phyloP scores from a whole-genome alignment of 176 grass and related monocot genomes.

The Aegilops speltoides region DNA sequence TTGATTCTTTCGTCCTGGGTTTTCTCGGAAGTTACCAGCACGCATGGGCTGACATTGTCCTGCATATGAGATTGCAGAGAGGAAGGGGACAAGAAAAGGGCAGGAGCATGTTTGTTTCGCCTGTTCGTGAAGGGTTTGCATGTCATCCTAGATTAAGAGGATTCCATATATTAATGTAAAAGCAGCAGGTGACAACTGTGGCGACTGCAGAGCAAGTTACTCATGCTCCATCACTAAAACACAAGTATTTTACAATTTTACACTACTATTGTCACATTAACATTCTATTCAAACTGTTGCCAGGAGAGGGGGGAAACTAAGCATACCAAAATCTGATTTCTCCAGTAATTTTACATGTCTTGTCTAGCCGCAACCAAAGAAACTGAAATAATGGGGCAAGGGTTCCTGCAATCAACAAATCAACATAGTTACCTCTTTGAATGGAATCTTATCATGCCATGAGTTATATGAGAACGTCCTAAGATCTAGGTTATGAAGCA shows the following conservation, averaged over 20 bases:
- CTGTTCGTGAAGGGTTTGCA: neutral
- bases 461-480: neutral
- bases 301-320: constrained; percentile 14
- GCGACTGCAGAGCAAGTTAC: constrained; percentile 25
- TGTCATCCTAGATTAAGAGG: constrained; percentile 8
- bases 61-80: constrained; percentile 38
- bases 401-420: constrained; percentile 33
- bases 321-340: constrained; percentile 53
- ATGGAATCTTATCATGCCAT: constrained; percentile 7
- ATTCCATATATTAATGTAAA: constrained; percentile 15
- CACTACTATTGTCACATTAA: constrained; percentile 47
- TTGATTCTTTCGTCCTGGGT: constrained; percentile 19
- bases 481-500: neutral
- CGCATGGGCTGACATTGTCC: constrained; percentile 16
- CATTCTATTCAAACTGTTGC: constrained; percentile 35
- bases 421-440: neutral
- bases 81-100: constrained; percentile 13
- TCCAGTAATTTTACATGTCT: constrained; percentile 53
- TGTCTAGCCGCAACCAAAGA: constrained; percentile 42
- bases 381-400: constrained; percentile 18
- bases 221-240: constrained; percentile 37
- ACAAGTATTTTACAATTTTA: constrained; percentile 46
- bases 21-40: constrained; percentile 16
- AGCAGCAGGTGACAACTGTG: constrained; percentile 15
- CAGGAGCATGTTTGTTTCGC: constrained; percentile 1